phyloP scores from a whole-genome alignment of 1,284 basidiomycete genomes.

The Ceratobasidium sp. region DNA sequence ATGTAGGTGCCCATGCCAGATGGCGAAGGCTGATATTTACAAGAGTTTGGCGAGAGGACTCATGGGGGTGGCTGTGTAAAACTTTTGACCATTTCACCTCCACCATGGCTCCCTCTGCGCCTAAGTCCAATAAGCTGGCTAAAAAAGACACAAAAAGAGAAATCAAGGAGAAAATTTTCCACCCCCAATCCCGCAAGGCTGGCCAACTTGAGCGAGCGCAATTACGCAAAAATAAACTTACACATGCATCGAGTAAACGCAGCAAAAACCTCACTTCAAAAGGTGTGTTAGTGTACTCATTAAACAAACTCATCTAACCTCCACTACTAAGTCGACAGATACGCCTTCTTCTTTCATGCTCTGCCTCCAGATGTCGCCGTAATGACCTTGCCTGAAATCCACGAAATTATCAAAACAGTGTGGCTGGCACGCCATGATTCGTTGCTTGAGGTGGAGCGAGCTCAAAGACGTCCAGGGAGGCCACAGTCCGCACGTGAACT shows the following conservation, averaged over 20 bases:
- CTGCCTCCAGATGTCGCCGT: conserved; percentile 68
- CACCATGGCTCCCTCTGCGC: conserved; percentile 31
- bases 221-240: conserved; percentile 76
- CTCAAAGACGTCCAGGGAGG: conserved; percentile 75
- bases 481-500: conserved; percentile 77
- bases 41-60: background rate
- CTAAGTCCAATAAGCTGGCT: conserved; percentile 17
- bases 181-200: conserved; percentile 84
- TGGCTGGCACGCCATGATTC: conserved; percentile 81
- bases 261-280: conserved; percentile 64
- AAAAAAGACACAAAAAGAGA: conserved; percentile 47
- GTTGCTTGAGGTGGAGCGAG: conserved; percentile 71
- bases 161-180: conserved; percentile 80
- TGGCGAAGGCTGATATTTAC: background rate
- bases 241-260: conserved; percentile 65
- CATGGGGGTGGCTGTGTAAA: conserved; percentile 17
- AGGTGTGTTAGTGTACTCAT: conserved; percentile 56
- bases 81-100: background rate
- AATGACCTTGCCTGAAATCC: conserved; percentile 73
- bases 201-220: conserved; percentile 78
- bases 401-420: conserved; percentile 70
- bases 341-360: conserved; percentile 81
- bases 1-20: background rate
- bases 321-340: conserved; percentile 69
- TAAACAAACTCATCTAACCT: background rate